A percentile compares a stretch with the other conserved stretches of the same genome.
These are phyloP conservation scores for Salvia splendens DNA, from an alignment of 257 asterid genomes.

Conservation along the genomic window DNA sequence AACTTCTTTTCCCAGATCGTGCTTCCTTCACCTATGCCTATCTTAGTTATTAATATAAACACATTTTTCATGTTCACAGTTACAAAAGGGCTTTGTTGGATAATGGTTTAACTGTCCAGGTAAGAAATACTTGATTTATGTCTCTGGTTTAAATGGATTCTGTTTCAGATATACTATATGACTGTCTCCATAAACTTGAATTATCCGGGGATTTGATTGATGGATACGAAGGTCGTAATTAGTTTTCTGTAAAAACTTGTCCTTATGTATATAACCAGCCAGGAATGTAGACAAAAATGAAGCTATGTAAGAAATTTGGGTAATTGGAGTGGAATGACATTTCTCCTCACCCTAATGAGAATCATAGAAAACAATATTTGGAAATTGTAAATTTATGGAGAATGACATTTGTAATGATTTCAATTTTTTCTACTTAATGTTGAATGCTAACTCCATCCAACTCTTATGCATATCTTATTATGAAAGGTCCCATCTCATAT, in stretches of 20 bases:
- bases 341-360: not conserved
- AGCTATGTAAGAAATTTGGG: not conserved
- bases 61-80: constrained; percentile 48
- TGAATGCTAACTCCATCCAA: not conserved
- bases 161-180: not conserved
- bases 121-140: constrained; percentile 18
- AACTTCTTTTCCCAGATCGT: constrained; percentile 24
- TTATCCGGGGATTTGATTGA: constrained; percentile 4
- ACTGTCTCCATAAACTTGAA: not conserved
- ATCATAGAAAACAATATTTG: not conserved
- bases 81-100: constrained; percentile 86
- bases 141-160: constrained; percentile 2
- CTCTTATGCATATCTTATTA: constrained; percentile 9
- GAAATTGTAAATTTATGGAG: constrained; percentile 1
- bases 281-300: not conserved
- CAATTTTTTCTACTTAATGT: not conserved
- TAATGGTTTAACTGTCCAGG: constrained; percentile 86
- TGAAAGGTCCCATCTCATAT: constrained; percentile 77
- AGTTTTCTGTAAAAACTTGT: not conserved
- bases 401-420: constrained; percentile 14
- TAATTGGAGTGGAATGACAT: not conserved
- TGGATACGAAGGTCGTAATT: constrained; percentile 1
- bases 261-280: constrained; percentile 3
- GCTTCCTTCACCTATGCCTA: constrained; percentile 18
- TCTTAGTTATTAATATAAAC: constrained; percentile 8